Evolutionary conservation across 179 eudicot species (phyloP).

Genomic region (Vitellaria paradoxa): DNA sequence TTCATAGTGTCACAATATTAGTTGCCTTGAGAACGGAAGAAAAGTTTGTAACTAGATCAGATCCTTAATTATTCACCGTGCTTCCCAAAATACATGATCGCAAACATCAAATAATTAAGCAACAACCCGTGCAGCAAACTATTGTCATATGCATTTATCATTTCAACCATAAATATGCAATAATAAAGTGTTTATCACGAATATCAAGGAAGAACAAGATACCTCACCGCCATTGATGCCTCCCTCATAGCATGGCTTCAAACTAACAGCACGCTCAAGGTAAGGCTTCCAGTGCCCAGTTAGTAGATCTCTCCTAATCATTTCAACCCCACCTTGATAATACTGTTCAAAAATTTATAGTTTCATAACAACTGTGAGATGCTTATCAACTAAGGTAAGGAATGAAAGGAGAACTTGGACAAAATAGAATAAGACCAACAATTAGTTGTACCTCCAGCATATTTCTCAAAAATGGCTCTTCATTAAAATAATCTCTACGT

Average conservation of each 20-base stretch:
- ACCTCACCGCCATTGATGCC: conserved; percentile 96
- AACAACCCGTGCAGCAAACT: neutral
- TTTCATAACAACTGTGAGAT: neutral
- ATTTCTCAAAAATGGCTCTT: conserved; percentile 95
- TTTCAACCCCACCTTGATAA: conserved; percentile 97
- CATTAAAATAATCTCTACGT: conserved; percentile 96
- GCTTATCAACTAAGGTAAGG: neutral
- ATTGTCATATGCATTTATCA: too few species aligned
- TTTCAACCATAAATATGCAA: conserved; percentile 4
- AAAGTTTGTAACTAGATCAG: neutral
- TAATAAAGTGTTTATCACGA: neutral
- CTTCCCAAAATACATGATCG: neutral
- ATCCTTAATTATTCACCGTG: neutral
- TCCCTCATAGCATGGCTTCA: conserved; percentile 93
- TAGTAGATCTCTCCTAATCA: conserved; percentile 95
- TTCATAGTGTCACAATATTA: neutral
- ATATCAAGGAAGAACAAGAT: conserved; percentile 16
- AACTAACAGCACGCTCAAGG: conserved; percentile 89
- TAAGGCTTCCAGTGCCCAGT: conserved; percentile 98
- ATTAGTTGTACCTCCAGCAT: conserved; percentile 72
- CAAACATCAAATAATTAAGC: neutral
- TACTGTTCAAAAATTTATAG: conserved; percentile 37
- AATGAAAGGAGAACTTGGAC: neutral
- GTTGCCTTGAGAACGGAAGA: neutral
- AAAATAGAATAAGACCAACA: conserved; percentile 2